Evolutionary conservation across 148 eudicot species (phyloP), one percentile per base, ranked within the genome.

Genomic region (Nyssa sinensis): DNA sequence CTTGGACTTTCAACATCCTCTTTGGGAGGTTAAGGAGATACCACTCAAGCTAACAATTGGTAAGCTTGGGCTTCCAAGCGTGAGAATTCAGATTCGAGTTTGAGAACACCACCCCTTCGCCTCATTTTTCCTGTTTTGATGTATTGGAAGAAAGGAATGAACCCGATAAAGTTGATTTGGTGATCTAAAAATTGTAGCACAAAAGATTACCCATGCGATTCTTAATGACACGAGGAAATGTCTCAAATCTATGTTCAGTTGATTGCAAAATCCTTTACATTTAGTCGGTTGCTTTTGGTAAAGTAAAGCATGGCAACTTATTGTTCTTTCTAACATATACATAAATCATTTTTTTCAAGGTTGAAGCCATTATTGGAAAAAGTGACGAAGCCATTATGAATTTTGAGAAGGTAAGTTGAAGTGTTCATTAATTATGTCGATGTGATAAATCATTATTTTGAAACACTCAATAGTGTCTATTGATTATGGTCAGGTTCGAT

Each of bases 281-380:
- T 57, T 16, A 31, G 24, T 33, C 5, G 64, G n/a, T 35, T 59
- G 32, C 28, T 39, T 72, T 21, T 5, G 21, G 67, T 44, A 44
- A 44, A 44, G 3, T 14, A 14, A 44, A 44, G 51, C 51, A 44
- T 44, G 17, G 9, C 16, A 19, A 44, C 51, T 12, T 11, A 44
- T 44, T 11, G 51, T 44, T 44, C 51, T 44, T 14, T 44, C 16
- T 44, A 19, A 3, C 16, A 6, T 44, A 44, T 44, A 19, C 17
- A 14, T 37, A 11, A 14, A 44, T 11, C 16, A 3, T 11, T 44
- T n/a, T 32, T 47, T 33, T 86, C 88, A 82, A 94, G 98, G 90
- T 89, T 77, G 97, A 92, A 80, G 97, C 97, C 66, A 81, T 88
- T 60, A 81, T 79, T 74, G 98, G 96, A 57, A 94, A 89, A 74